Percentiles rank a stretch among this genome's conserved stretches.
Conservation (phyloP, 345 rosid genomes). For the Lepidium aucheri region DNA sequence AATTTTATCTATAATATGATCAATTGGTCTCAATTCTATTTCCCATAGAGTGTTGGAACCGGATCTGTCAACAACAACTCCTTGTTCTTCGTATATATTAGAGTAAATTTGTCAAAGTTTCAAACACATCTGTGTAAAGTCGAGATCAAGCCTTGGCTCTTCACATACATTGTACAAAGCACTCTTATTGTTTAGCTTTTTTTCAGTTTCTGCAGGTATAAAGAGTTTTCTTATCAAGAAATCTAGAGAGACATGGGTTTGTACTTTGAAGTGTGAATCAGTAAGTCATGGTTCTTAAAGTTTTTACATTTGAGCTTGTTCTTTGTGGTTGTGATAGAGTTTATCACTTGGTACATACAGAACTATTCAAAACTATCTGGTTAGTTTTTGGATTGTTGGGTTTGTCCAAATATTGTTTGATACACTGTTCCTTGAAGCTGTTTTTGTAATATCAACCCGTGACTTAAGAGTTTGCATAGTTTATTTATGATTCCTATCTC, state of each 20-base stretch:
- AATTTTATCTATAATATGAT: conserved; percentile 4
- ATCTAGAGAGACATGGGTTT: background rate
- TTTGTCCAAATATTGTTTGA: background rate
- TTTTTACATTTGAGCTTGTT: background rate
- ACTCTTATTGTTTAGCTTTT: background rate
- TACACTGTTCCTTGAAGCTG: background rate
- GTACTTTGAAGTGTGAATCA: conserved; percentile 13
- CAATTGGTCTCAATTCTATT: conserved; percentile 1
- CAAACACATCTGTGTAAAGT: too few relatives aligned
- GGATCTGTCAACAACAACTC: background rate
- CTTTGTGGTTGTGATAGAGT: background rate
- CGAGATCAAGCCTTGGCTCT: too few relatives aligned
- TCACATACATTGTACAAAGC: background rate
- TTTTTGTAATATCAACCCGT: conserved; percentile 13
- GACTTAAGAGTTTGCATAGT: conserved; percentile 10
- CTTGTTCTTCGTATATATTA: conserved; percentile 8
- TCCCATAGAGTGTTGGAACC: background rate
- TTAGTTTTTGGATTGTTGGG: background rate
- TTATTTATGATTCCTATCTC: conserved; percentile 13
- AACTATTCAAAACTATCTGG: background rate
- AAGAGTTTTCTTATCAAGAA: background rate
- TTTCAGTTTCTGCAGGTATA: background rate
- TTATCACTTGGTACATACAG: background rate
- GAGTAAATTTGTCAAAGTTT: background rate
- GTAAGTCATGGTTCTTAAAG: background rate